Base-by-base conservation (phyloP, 2,329 filamentous ascomycete species). In the Cadophora sp. region DNA sequence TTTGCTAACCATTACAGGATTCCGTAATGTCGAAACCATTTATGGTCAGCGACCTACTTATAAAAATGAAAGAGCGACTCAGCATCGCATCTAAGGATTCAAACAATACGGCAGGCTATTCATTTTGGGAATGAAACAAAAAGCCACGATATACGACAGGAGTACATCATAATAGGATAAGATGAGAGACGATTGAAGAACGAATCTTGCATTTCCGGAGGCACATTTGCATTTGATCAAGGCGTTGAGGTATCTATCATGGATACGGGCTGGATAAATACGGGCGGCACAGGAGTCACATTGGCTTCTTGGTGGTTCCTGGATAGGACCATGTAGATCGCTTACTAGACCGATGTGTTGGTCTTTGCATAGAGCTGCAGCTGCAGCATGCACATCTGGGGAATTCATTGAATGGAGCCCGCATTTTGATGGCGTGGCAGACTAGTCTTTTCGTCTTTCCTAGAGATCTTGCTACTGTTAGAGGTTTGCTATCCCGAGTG, bases 21-120 rank as follows among this genome's bases (percentile, higher is more conserved):
- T 64, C 65, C 11, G 73, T 74, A 1, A 68, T 75, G 22, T 69
- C 72, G 3, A 75, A 75, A 48, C 73, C 73, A 3, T 75, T 73
- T 41, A 56, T 71, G 41, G 66, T 72, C 8, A 39, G 59, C 1
- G 68, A 69, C 41, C 41, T 75, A 4, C 59, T 75, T 3, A 61
- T 59, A 0, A 70, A 66, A 51, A 75, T 75, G 67, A 65, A 66
- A 55, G 70, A 72, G 39, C 65, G 71, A 4, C 66, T 74, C 3
- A 64, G 60, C 16, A 43, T 68, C 22, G 36, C 61, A 18, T 59
- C 47, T 4, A 30, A 47, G n/a, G 59, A 50, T 7, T 6, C 8
- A 20, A 20, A 41, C 16, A 62, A 43, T n/a, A 53, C 27, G 14
- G 47, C 30, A n/a, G 59, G 47, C 16, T 62, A 62, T 51, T 62